Evolutionary conservation across 2,329 filamentous ascomycete genomes (phyloP).

Genomic region (Corniculantispora saksenae): DNA sequence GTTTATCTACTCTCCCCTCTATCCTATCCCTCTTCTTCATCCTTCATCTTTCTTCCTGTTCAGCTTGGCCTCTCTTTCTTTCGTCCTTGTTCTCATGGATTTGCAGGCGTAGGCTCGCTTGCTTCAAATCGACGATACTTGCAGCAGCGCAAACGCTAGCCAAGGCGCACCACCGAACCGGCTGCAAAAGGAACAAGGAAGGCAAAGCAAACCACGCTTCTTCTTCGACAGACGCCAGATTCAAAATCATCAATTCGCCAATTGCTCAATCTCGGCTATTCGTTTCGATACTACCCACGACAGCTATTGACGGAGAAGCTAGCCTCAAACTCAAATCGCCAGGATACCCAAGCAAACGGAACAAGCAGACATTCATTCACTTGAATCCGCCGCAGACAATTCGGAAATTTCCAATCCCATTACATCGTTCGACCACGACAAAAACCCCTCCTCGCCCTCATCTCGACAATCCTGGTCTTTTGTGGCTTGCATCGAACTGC

Average conservation of each 20-base stretch:
- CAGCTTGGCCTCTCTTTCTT: not conserved
- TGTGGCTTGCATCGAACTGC: constrained; percentile 17
- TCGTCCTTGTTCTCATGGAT: constrained; percentile 4
- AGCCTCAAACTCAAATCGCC: not conserved
- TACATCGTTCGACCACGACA: not conserved
- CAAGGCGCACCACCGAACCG: not conserved
- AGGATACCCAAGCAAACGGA: not conserved
- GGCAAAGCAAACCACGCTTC: not conserved
- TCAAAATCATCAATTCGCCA: not conserved
- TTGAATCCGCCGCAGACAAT: not conserved
- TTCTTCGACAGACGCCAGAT: not conserved
- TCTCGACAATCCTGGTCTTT: not conserved
- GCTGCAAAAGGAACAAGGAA: not conserved
- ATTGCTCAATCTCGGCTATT: not conserved
- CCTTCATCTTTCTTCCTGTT: not conserved
- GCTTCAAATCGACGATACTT: constrained; percentile 1
- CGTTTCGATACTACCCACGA: not conserved
- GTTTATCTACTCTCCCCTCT: constrained; percentile 12
- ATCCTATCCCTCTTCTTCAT: constrained; percentile 2
- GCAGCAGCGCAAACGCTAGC: not conserved
- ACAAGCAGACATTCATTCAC: not conserved
- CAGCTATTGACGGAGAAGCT: not conserved
- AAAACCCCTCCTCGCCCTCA: not conserved
- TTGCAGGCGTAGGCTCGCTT: constrained; percentile 13
- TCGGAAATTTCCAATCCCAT: not conserved